phyloP scores from a whole-genome alignment of 306 rosid genomes.

The Sechiopsis laciniata region DNA sequence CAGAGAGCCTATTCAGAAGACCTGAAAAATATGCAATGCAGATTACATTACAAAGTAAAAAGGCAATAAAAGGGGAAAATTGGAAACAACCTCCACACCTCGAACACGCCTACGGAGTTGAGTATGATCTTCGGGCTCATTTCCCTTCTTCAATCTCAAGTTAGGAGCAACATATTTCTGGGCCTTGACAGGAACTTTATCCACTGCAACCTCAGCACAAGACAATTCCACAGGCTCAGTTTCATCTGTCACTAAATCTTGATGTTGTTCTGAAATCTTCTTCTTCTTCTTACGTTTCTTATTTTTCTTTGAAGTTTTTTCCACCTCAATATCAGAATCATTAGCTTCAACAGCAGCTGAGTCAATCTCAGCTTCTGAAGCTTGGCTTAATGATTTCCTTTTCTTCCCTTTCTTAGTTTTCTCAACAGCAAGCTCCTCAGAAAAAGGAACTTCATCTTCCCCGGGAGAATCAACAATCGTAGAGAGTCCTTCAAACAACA shows the following conservation, averaged over 20 bases:
- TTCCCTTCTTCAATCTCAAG: conserved; percentile 57
- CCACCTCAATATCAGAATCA: conserved; percentile 27
- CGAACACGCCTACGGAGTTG: conserved; percentile 31
- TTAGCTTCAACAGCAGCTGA: conserved; percentile 25
- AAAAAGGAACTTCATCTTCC: conserved; percentile 27
- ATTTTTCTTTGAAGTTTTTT: conserved; percentile 22
- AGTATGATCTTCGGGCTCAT: conserved; percentile 61
- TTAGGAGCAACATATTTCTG: conserved; percentile 65
- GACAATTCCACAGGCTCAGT: conserved; percentile 17
- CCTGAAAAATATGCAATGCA: conserved; percentile 8
- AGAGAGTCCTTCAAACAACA: conserved; percentile 48
- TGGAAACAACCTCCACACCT: conserved; percentile 7
- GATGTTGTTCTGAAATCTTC: neutral
- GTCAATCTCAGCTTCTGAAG: conserved; percentile 28
- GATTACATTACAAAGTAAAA: neutral
- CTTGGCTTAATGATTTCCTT: conserved; percentile 28
- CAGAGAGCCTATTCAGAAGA: conserved; percentile 25
- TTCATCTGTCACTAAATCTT: neutral
- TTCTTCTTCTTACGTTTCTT: conserved; percentile 15
- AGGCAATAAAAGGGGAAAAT: neutral
- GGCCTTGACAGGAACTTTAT: conserved; percentile 19
- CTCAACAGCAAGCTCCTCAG: conserved; percentile 31
- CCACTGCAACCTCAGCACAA: neutral
- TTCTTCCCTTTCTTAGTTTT: conserved; percentile 36
- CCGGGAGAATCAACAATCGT: conserved; percentile 36